Percentiles rank a stretch among this genome's conserved stretches.
Evolutionary conservation across 1,284 basidiomycete species (phyloP).

Genomic region (Rhodotorula sp.): DNA sequence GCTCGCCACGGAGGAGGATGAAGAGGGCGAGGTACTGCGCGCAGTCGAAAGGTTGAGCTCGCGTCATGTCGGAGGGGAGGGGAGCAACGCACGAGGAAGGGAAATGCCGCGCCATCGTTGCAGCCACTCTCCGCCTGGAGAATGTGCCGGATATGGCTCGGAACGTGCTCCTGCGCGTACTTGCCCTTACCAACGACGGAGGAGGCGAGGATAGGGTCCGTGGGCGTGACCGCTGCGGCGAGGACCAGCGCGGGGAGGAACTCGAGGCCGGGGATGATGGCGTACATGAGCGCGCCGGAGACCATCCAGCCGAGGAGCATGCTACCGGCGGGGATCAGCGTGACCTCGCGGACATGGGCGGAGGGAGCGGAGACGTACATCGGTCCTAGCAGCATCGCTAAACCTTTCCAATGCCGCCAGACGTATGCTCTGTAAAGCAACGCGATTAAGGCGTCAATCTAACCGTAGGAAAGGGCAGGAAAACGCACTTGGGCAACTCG

Average conservation of each 20-base stretch:
- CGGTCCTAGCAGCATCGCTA: conserved; percentile 73
- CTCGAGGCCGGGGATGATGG: conserved; percentile 78
- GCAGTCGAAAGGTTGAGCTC: background rate
- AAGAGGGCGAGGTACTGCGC: conserved; percentile 80
- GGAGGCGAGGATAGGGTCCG: conserved; percentile 72
- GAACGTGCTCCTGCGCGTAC: conserved; percentile 98
- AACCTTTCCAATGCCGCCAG: conserved; percentile 81
- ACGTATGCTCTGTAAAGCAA: conserved; percentile 68
- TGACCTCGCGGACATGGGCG: conserved; percentile 45
- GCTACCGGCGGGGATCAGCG: conserved; percentile 1
- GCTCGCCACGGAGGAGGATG: conserved; percentile 70
- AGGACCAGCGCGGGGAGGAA: conserved; percentile 86
- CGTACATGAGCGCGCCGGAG: conserved; percentile 70
- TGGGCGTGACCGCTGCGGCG: conserved; percentile 92
- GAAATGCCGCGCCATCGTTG: conserved; percentile 84
- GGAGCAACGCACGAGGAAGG: conserved; percentile 64
- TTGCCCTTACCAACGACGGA: conserved; percentile 82
- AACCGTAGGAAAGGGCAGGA: background rate
- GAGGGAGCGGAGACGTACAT: conserved; percentile 45
- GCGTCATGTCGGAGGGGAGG: background rate
- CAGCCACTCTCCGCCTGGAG: conserved; percentile 85
- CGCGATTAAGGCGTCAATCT: background rate
- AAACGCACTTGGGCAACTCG: conserved; percentile 69
- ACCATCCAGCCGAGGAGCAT: conserved; percentile 49
- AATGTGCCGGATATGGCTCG: conserved; percentile 89